phyloP scores from a whole-genome alignment of 257 asterid genomes.

The Nemophila menziesii region DNA sequence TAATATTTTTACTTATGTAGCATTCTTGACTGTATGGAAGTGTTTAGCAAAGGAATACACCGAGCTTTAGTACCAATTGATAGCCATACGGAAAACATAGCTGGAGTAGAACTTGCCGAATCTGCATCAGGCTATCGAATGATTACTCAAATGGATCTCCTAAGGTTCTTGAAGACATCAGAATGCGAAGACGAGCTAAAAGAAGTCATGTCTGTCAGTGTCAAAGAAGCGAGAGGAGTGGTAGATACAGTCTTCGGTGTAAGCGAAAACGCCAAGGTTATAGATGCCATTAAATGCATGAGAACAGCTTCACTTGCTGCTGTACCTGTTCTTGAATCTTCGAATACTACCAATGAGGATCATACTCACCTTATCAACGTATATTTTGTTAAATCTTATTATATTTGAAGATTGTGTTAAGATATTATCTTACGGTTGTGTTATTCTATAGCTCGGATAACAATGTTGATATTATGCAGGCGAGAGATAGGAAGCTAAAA shows the following conservation, averaged over 20 bases:
- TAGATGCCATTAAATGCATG: constrained; percentile 66
- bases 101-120: constrained; percentile 67
- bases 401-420: neutral
- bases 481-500: constrained; percentile 42
- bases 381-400: constrained; percentile 8
- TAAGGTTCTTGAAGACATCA: constrained; percentile 37
- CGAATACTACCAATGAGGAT: constrained; percentile 21
- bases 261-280: constrained; percentile 35
- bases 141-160: constrained; percentile 78
- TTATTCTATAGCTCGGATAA: neutral
- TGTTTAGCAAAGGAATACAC: constrained; percentile 83
- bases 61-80: constrained; percentile 73
- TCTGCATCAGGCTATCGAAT: constrained; percentile 69
- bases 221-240: constrained; percentile 36
- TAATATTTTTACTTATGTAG: constrained; percentile 14
- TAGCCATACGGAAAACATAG: constrained; percentile 49
- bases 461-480: constrained; percentile 28
- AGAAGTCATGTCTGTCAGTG: constrained; percentile 22
- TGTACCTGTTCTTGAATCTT: constrained; percentile 48
- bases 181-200: constrained; percentile 33
- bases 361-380: constrained; percentile 51
- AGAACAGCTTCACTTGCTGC: constrained; percentile 54
- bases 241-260: constrained; percentile 45
- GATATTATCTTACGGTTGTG: neutral
- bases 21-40: constrained; percentile 81